Evolutionary conservation across 345 rosid species (phyloP).

Genomic region (Boechera divaricarpa): DNA sequence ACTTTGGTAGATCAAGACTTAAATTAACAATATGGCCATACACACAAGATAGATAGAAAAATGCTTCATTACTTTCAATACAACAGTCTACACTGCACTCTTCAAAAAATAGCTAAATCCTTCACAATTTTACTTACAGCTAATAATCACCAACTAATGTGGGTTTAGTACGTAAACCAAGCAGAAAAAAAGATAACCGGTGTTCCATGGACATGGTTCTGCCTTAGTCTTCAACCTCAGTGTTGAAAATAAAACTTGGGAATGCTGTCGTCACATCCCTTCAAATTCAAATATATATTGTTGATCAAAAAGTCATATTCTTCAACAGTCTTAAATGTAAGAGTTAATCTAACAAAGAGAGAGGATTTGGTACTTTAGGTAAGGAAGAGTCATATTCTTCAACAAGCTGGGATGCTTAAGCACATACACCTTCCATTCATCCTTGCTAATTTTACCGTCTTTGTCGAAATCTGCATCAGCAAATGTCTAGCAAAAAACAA

Average conservation of each 20-base stretch:
- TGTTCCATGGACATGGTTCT: constrained; percentile 7
- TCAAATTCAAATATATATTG: constrained; percentile 12
- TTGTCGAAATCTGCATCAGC: constrained; percentile 67
- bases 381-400: constrained; percentile 86
- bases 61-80: constrained; percentile 25
- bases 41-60: neutral
- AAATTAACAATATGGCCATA: neutral
- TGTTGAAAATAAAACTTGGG: constrained; percentile 71
- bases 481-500: constrained; percentile 62
- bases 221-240: constrained; percentile 58
- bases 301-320: neutral
- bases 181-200: neutral
- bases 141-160: constrained; percentile 26
- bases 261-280: constrained; percentile 72
- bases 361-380: constrained; percentile 55
- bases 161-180: constrained; percentile 10
- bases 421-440: constrained; percentile 71
- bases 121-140: constrained; percentile 30
- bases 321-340: neutral
- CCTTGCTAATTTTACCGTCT: constrained; percentile 72
- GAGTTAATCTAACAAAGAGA: neutral
- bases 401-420: constrained; percentile 61
- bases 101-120: constrained; percentile 10
- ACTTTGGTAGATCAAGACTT: constrained; percentile 13
- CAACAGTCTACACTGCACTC: constrained; percentile 16